Evolutionary conservation across 75 land plant species (phyloP), one percentile per base, ranked within the genome.

Genomic region (Pseudotsuga menziesii): DNA sequence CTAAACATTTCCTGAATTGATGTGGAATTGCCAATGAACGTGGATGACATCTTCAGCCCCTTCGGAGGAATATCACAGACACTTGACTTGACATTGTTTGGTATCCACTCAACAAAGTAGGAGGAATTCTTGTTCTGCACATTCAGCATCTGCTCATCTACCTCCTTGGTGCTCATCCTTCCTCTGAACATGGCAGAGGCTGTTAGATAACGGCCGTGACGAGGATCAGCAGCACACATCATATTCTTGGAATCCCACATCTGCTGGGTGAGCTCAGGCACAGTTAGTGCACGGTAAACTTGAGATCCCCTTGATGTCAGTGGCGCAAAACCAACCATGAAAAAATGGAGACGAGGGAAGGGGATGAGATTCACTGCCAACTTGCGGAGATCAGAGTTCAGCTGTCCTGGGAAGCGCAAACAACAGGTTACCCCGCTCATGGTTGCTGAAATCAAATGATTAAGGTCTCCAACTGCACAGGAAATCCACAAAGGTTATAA

Each of bases 231-330:
- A 0, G 88, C 84, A 55, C 88, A 85, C 88, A 87, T 87, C 88
- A 87, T 88, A 85, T 88, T 88, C 83, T 88, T 88, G 19, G 89
- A 57, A 58, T 88, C 89, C 85, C 85, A 88, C 89, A 88, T 88
- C 61, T 88, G 85, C 61, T 88, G 86, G 39, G 89, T 88, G 1
- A 88, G 82, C 80, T 88, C 85, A 4, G 84, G 84, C 22, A 85
- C 88, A 8, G 88, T 82, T 15, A 82, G 78, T 12, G 89, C 89
- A 1, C 85, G 58, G 77, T 87, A 87, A 57, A 86, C 88, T 59
- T 86, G 88, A 0, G 88, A 86, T 4, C 88, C 88, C 14, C 88
- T 82, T 6, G 88, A 86, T 5, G 88, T 86, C 35, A 73, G 32
- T 8, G 85, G 85, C 7, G 85, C 79, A 16, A 82, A 82, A 12